Evolutionary conservation across 495 filamentous ascomycete species (phyloP).

Genomic region (Neurospora sp.): DNA sequence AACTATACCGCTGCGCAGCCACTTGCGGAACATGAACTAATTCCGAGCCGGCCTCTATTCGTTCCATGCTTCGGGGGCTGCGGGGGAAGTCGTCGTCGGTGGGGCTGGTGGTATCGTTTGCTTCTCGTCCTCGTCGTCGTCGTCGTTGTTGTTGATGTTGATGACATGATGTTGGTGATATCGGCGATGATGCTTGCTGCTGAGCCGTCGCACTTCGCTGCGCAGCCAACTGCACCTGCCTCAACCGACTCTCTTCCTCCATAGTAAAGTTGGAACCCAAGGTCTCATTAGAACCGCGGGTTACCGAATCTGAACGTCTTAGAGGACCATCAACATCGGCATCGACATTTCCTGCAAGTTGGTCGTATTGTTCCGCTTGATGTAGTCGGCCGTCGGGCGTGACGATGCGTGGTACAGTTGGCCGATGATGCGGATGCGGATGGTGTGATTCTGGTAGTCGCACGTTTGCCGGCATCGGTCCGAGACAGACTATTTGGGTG

Average conservation of each 20-base stretch:
- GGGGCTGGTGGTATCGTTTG: not conserved
- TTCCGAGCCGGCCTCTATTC: conserved; percentile 30
- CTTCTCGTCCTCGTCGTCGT: not conserved
- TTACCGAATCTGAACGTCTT: conserved; percentile 7
- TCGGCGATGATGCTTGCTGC: not conserved
- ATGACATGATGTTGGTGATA: not conserved
- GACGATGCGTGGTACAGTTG: conserved; percentile 28
- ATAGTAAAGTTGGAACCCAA: conserved; percentile 43
- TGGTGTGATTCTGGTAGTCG: conserved; percentile 23
- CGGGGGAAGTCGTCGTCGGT: conserved; percentile 12
- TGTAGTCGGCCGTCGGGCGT: conserved; percentile 17
- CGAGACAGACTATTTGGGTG: conserved; percentile 40
- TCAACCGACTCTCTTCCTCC: conserved; percentile 28
- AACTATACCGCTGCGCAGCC: conserved; percentile 41
- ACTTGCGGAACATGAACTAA: conserved; percentile 42
- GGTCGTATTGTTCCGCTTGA: not conserved
- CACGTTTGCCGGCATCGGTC: conserved; percentile 40
- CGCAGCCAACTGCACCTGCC: conserved; percentile 8
- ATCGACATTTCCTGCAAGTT: not conserved
- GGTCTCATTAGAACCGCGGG: conserved; percentile 30
- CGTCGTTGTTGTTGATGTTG: not conserved
- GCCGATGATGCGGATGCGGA: conserved; percentile 16
- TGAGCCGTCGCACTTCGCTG: not conserved
- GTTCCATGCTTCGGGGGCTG: conserved; percentile 27
- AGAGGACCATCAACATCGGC: not conserved